phyloP scores from a whole-genome alignment of 2,329 filamentous ascomycete genomes.

The Delphinella strobiligena region DNA sequence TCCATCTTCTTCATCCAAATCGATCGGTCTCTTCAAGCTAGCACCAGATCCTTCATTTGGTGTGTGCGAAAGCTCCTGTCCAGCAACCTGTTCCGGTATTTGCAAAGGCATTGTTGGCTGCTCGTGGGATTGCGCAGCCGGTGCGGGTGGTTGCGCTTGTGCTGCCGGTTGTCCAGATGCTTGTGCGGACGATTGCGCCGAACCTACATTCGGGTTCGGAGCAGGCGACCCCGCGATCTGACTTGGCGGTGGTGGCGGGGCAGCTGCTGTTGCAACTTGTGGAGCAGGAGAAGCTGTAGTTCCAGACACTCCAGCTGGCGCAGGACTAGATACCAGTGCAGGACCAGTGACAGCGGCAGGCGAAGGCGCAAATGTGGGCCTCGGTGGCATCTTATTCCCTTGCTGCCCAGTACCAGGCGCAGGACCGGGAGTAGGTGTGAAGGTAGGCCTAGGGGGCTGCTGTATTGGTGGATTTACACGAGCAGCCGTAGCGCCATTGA shows the following conservation, averaged over 20 bases:
- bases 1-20: slow-evolving; percentile 8
- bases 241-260: not conserved
- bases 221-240: not conserved
- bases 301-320: not conserved
- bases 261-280: not conserved
- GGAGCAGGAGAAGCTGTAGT: slow-evolving; percentile 1
- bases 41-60: slow-evolving; percentile 5
- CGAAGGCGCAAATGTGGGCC: not conserved
- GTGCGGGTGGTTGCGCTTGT: slow-evolving; percentile 1
- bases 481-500: not conserved
- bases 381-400: not conserved
- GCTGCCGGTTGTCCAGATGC: not conserved
- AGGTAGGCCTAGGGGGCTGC: slow-evolving; percentile 4
- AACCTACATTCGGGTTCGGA: not conserved
- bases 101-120: not conserved
- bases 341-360: not conserved
- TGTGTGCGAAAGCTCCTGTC: not conserved
- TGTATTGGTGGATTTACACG: not conserved
- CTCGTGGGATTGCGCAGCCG: not conserved
- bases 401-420: not conserved
- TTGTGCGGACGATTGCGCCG: not conserved
- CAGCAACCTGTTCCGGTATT: not conserved
- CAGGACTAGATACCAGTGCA: not conserved
- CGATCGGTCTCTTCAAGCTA: slow-evolving; percentile 5
- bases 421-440: not conserved